These are phyloP conservation scores for Wolfiporia cocos DNA, from an alignment of 1,284 basidiomycete genomes.

Conservation along the genomic window DNA sequence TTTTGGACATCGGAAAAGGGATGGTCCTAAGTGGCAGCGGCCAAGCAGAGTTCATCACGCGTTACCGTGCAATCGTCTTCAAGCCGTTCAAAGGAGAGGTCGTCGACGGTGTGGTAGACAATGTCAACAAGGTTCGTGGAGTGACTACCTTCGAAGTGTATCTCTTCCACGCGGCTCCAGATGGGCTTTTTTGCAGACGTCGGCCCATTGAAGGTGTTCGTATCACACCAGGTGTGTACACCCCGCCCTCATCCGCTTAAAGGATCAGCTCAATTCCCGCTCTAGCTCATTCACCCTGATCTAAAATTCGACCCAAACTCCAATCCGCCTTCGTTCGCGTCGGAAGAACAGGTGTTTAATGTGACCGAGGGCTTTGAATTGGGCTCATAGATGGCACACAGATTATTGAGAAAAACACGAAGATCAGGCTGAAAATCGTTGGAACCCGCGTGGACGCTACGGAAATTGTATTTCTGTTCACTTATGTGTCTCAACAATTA, in stretches of 20 bases:
- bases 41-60: conserved; percentile 89
- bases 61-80: conserved; percentile 92
- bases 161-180: conserved; percentile 39
- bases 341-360: conserved; percentile 71
- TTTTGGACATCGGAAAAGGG: conserved; percentile 86
- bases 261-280: not conserved
- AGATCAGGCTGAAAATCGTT: conserved; percentile 92
- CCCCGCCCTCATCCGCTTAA: not conserved
- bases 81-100: conserved; percentile 99
- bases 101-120: conserved; percentile 93
- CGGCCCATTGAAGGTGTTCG: conserved; percentile 88
- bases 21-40: conserved; percentile 91
- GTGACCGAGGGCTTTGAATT: not conserved
- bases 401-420: conserved; percentile 92
- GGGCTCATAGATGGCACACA: conserved; percentile 22
- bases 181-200: conserved; percentile 99
- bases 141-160: not conserved
- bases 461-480: conserved; percentile 72
- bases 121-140: conserved; percentile 84
- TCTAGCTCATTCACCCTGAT: conserved; percentile 86
- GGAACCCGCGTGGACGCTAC: conserved; percentile 96
- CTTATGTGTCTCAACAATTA: not conserved
- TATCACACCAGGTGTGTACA: conserved; percentile 83
- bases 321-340: conserved; percentile 87
- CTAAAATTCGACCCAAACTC: conserved; percentile 91